These are phyloP conservation scores for Agrostemma githago DNA, from an alignment of 148 eudicot genomes.

Conservation along the genomic window DNA sequence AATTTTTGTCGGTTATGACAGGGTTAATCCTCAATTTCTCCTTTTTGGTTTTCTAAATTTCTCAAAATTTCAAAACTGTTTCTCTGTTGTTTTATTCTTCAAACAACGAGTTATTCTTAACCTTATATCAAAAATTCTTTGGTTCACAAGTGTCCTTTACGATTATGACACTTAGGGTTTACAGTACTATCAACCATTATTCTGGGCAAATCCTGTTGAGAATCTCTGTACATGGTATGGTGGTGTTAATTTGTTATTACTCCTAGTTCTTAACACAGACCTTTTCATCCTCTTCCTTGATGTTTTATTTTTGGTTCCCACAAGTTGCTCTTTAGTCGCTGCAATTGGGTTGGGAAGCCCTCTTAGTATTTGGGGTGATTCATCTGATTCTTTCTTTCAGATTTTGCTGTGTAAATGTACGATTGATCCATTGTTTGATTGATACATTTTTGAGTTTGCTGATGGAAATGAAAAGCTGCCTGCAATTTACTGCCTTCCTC, in stretches of 20 bases:
- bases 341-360: constrained; percentile 42
- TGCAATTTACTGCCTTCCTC: constrained; percentile 19
- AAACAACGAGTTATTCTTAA: too few relatives aligned
- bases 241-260: constrained; percentile 25
- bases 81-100: too few relatives aligned
- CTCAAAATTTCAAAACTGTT: too few relatives aligned
- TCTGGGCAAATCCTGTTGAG: constrained; percentile 57
- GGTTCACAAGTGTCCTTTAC: too few relatives aligned
- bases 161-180: too few relatives aligned
- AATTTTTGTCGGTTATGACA: too few relatives aligned
- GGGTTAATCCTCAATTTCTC: too few relatives aligned
- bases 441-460: constrained; percentile 38
- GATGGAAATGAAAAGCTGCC: constrained; percentile 31
- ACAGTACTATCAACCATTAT: too few relatives aligned
- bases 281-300: constrained; percentile 17
- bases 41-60: too few relatives aligned
- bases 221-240: constrained; percentile 47
- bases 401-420: constrained; percentile 71
- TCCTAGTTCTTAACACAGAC: constrained; percentile 31
- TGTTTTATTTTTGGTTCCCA: constrained; percentile 11
- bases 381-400: constrained; percentile 49
- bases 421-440: constrained; percentile 72
- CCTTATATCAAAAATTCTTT: too few relatives aligned
- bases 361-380: constrained; percentile 49
- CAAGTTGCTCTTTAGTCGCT: constrained; percentile 24